A percentile compares a stretch with the other conserved stretches of the same genome.
phyloP scores from a whole-genome alignment of 179 eudicot genomes.

The Patellifolia procumbens region DNA sequence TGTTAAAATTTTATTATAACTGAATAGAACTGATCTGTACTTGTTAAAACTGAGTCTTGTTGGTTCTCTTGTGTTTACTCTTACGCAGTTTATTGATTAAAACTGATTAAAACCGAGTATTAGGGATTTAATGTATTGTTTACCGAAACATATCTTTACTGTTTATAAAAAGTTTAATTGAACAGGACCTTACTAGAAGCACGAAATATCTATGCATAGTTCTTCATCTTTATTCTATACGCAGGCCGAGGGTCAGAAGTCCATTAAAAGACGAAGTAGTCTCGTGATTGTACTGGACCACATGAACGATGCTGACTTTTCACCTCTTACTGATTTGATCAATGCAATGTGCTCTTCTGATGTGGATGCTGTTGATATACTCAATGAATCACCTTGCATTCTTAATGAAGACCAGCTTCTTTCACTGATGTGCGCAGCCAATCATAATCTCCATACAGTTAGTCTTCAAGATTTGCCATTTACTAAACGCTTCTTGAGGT shows the following conservation, averaged over 20 bases:
- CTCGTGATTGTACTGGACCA: constrained; percentile 58
- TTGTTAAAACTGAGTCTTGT: too few relatives aligned
- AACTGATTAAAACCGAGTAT: too few relatives aligned
- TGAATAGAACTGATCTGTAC: too few relatives aligned
- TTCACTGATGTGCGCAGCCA: constrained; percentile 57
- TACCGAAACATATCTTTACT: too few relatives aligned
- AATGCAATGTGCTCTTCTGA: constrained; percentile 56
- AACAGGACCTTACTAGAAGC: too few relatives aligned
- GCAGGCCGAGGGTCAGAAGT: constrained; percentile 67
- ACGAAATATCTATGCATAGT: too few relatives aligned
- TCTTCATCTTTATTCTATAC: not conserved
- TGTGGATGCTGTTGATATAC: constrained; percentile 62
- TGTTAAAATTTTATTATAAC: too few relatives aligned
- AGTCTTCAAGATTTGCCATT: constrained; percentile 66
- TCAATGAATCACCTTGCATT: constrained; percentile 55
- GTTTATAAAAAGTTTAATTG: too few relatives aligned
- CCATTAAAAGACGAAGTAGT: constrained; percentile 40
- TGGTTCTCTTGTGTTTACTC: too few relatives aligned
- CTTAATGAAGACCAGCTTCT: constrained; percentile 54
- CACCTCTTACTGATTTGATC: constrained; percentile 59
- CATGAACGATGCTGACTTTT: constrained; percentile 61
- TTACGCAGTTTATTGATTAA: too few relatives aligned
- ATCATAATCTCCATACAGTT: constrained; percentile 62
- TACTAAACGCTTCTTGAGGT: constrained; percentile 73
- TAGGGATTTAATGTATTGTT: too few relatives aligned